Evolutionary conservation across 345 rosid genomes (phyloP), one percentile per base, ranked within the genome.

Genomic region (Syzygium oleosum): DNA sequence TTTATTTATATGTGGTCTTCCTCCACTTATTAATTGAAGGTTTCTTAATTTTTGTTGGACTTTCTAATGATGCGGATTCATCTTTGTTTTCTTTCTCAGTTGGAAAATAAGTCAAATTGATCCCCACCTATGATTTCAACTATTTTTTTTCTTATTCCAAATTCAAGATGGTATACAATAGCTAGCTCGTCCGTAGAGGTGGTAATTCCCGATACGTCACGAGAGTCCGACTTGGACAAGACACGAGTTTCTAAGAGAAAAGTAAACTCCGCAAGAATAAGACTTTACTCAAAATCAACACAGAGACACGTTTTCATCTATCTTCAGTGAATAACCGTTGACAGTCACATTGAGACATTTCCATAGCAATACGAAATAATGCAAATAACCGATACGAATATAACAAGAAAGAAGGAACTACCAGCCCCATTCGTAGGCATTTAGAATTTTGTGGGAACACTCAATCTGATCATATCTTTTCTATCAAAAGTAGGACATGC

Each of bases 331-430:
- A 61, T 12, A 15, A n/a, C 2, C 2, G 13, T 68, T 17, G 10
- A 68, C 19, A 22, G 21, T 73, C 80, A 19, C 49, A 73, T 73
- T 0, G 27, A 22, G 3, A 73, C 13, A 73, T 34, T 73, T 73
- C 38, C 27, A 19, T 38, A 19, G 43, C 4, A 21, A 38, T 11
- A 38, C 23, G 14, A 73, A 73, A 34, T 73, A 5, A 73, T 22
- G 4, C 2, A 0, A 19, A 73, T 38, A 34, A 38, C 8, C 0
- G 0, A 19, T 9, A 34, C 49, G 12, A 4, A 9, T 34, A 19
- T 38, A 19, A 73, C 1, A 21, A 55, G 27, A 55, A 21, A 21
- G 27, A 55, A 55, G 9, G 25, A 21, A 22, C 22, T 55, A 22
- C 12, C 12, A 22, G 11, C 11, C 59, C 11, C 8, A 3, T 8